phyloP scores from a whole-genome alignment of 164 flowering plant genomes.

The Vitis rupestris region DNA sequence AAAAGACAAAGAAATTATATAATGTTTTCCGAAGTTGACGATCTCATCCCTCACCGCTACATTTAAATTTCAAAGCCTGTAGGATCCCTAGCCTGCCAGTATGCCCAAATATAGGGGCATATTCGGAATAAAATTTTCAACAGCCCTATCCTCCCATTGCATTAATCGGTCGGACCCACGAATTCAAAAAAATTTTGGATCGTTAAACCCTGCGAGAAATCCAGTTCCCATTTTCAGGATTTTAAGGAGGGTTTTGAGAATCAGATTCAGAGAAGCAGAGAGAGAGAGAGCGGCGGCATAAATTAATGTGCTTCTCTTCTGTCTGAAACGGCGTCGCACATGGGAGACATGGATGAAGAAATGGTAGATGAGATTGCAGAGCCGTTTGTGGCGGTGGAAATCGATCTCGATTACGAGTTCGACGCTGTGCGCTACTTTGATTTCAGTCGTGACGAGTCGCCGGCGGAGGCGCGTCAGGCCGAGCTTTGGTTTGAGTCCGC shows the following conservation, averaged over 20 bases:
- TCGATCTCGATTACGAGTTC: conserved; percentile 87
- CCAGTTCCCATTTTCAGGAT: conserved; percentile 2
- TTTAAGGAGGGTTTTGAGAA: conserved; percentile 21
- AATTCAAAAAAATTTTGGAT: conserved; percentile 10
- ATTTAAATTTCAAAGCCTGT: conserved; percentile 13
- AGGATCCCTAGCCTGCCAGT: not conserved
- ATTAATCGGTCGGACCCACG: not conserved
- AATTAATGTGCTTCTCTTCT: no score
- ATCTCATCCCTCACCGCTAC: conserved; percentile 3
- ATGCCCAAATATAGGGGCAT: conserved; percentile 11
- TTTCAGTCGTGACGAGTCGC: conserved; percentile 56
- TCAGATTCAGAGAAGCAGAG: not conserved
- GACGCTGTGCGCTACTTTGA: conserved; percentile 75
- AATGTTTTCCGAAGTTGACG: conserved; percentile 9
- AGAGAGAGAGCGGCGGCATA: not conserved
- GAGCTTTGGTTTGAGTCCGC: conserved; percentile 81
- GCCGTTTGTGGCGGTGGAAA: conserved; percentile 37
- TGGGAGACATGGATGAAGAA: conserved; percentile 42
- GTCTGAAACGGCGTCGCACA: no score
- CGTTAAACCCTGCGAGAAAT: conserved; percentile 9
- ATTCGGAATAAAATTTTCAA: conserved; percentile 10
- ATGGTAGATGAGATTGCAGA: conserved; percentile 38
- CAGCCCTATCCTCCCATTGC: not conserved
- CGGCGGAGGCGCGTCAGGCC: conserved; percentile 46
- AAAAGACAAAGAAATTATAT: conserved; percentile 15